Evolutionary conservation across 2,329 filamentous ascomycete species (phyloP), one percentile per base, ranked within the genome.

Genomic region (Apiospora phragmitis): DNA sequence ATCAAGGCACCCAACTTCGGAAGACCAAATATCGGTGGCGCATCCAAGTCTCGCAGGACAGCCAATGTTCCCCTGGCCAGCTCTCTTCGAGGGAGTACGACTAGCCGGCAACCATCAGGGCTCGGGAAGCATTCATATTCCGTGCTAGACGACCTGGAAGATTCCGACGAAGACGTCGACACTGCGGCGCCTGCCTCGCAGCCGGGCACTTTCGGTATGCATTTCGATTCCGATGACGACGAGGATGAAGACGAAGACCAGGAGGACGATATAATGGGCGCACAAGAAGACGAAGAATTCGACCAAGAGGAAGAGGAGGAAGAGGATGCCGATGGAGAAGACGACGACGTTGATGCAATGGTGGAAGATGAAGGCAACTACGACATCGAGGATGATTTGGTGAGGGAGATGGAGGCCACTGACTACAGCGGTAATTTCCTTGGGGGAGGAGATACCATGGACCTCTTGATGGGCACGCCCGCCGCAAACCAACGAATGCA

Each of bases 381-480:
- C 68, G 78, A 80, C 29, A 74, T 79, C 9, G 81, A 82, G 42
- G 82, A 84, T 41, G 77, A 79, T 24, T 71, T 80, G 11, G 70
- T 77, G 69, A 77, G 72, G 71, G 79, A 79, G 72, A 79, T 79
- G 72, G 77, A 74, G 35, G 76, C 74, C 65, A 76, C 74, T 69
- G 74, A 76, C 49, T 76, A 74, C 68, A 77, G 69, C 42, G 75
- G 74, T 16, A 76, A 77, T 26, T 67, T 70, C 16, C 72, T 42
- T 38, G 74, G 76, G 38, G 55, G 55, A n/a, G 83, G 86, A 49
- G 84, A 84, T 29, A 69, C 68, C 68, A 83, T 85, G 26, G 87
- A 90, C 21, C 75, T 89, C 55, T 83, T 90, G 80, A 84, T 89
- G 82, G 82, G 84, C 59, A 89, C 87, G 11, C 87, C 88, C 0